Conservation (phyloP, 2,329 filamentous ascomycete species). For the Phoma sp. region DNA sequence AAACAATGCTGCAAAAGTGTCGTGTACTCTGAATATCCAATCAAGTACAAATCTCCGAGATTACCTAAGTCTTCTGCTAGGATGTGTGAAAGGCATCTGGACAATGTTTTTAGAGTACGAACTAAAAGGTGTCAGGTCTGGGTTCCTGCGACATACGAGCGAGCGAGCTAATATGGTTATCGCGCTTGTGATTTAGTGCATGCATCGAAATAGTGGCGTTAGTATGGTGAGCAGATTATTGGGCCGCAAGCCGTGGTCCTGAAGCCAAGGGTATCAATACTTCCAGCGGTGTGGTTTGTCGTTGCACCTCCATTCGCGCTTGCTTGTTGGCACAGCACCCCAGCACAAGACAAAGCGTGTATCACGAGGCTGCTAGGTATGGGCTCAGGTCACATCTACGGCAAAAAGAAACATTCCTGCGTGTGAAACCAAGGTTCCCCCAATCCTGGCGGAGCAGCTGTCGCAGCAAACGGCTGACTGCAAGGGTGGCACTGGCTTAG, state of each 20-base stretch:
- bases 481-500: constrained; percentile 10
- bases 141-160: too few species aligned
- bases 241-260: neutral
- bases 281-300: neutral
- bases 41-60: too few species aligned
- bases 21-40: too few species aligned
- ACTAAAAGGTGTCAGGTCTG: too few species aligned
- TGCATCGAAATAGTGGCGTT: neutral
- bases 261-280: constrained; percentile 4
- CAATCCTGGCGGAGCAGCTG: constrained; percentile 1
- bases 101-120: too few species aligned
- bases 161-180: neutral
- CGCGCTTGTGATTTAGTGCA: neutral
- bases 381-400: neutral
- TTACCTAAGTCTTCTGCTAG: too few species aligned
- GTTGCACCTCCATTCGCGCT: neutral
- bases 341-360: constrained; percentile 1
- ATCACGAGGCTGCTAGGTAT: constrained; percentile 1
- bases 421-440: constrained; percentile 1
- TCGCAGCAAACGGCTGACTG: constrained; percentile 5
- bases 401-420: constrained; percentile 13
- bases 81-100: too few species aligned
- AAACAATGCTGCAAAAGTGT: too few species aligned
- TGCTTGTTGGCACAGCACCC: neutral
- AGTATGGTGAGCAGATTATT: constrained; percentile 1